These are phyloP conservation scores for Cytospora schulzeri DNA, from an alignment of 2,329 filamentous ascomycete genomes.

Conservation along the genomic window DNA sequence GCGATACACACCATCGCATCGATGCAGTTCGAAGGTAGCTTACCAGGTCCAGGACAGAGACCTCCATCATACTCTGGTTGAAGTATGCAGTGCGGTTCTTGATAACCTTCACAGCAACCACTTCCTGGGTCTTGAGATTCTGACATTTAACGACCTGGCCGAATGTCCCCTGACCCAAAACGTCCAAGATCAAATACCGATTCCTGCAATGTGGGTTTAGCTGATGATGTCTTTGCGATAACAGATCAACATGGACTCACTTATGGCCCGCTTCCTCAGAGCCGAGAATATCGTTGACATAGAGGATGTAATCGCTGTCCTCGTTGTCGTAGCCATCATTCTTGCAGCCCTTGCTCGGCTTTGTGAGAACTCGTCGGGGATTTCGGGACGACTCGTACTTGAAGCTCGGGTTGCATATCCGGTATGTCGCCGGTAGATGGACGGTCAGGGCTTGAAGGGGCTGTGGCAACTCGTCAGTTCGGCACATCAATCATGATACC, in stretches of 20 bases:
- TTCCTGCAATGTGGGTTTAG: conserved; percentile 58
- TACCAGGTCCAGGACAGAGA: conserved; percentile 94
- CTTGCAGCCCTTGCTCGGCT: conserved; percentile 97
- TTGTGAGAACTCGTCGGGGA: conserved; percentile 91
- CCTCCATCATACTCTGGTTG: conserved; percentile 99
- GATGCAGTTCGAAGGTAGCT: conserved; percentile 33
- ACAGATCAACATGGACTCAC: conserved; percentile 49
- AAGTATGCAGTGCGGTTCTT: conserved; percentile 99
- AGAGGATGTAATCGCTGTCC: conserved; percentile 98
- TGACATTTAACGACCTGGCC: conserved; percentile 99
- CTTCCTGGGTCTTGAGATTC: conserved; percentile 96
- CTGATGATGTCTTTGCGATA: not conserved
- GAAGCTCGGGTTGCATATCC: conserved; percentile 96
- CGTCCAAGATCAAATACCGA: conserved; percentile 94
- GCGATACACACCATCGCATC: not conserved
- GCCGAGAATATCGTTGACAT: conserved; percentile 97
- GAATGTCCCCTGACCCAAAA: conserved; percentile 95
- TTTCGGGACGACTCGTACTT: conserved; percentile 99
- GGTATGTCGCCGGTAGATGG: conserved; percentile 91
- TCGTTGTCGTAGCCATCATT: conserved; percentile 99
- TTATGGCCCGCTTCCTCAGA: conserved; percentile 98
- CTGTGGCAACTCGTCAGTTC: conserved; percentile 46
- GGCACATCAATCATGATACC: conserved; percentile 7
- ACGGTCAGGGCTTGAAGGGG: conserved; percentile 93
- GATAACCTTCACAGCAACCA: conserved; percentile 98